Evolutionary conservation across 2,329 filamentous ascomycete species (phyloP), one percentile per base, ranked within the genome.

Genomic region (Colletotrichum aenigma): DNA sequence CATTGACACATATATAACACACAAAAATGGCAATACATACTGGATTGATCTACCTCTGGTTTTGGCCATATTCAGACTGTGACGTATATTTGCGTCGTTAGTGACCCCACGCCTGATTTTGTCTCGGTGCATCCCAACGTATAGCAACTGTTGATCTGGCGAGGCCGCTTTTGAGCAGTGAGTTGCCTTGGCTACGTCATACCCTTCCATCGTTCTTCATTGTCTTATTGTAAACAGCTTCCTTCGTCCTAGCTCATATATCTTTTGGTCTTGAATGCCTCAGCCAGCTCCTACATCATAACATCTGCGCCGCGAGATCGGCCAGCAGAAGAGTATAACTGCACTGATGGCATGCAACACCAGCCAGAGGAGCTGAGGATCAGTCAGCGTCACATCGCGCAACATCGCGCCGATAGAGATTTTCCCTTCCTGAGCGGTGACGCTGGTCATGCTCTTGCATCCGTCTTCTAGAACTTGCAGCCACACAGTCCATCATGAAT

Each of bases 1-100:
- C 30, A 36, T 62, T 36, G 58, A 62, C 58, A 62, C 58, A 62
- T 62, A 61, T 61, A 62, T 13, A 52, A 52, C n/a, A 52, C 43
- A 32, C 28, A 24, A 34, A 62, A 62, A 62, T 34, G 58, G 30
- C 43, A 62, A 36, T 62, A 62, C 30, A 62, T 62, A 62, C 30
- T 62, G 58, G 58, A 62, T 36, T 62, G 58, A 62, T 62, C 18
- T 62, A n/a, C 3, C 8, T 62, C 7, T 13, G 32, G 30, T 30
- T 21, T 21, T 21, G 10, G 4, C 4, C 30, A 13, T n/a, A 15
- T 21, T 8, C 3, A 21, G 10, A 15, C 5, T 30, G 21, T 62
- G 4, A 21, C 24, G 58, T 9, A 0, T 7, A 7, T 7, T 21
- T 52, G 6, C 12, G 18, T 21, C n/a, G n/a, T n/a, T n/a, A n/a